Conservation (phyloP, 495 filamentous ascomycete genomes). For the Apodospora peruviana region DNA sequence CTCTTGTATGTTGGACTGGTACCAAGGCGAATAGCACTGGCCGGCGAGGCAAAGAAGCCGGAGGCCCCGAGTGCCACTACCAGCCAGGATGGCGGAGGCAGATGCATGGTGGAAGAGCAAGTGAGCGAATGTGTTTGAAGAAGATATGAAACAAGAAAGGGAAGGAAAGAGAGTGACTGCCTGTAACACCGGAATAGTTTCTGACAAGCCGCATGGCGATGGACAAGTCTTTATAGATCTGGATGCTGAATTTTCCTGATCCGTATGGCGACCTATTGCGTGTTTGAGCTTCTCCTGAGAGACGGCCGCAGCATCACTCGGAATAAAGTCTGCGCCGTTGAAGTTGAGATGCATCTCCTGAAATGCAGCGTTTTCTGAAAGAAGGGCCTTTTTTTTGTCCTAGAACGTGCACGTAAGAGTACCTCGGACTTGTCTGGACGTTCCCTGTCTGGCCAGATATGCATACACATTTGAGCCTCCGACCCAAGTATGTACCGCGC, state of each 20-base stretch:
- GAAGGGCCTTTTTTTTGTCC: background rate
- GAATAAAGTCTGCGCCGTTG: background rate
- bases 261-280: background rate
- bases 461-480: background rate
- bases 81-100: background rate
- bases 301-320: background rate
- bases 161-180: background rate
- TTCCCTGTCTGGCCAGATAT: background rate
- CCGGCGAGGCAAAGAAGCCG: background rate
- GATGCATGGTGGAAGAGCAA: background rate
- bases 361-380: background rate
- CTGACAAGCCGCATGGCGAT: too few relatives aligned
- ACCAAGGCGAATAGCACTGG: background rate
- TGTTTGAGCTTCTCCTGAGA: background rate
- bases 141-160: background rate
- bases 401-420: background rate
- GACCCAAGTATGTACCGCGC: background rate
- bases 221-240: background rate
- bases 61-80: background rate
- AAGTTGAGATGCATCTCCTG: background rate
- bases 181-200: background rate
- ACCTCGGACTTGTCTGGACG: too few relatives aligned
- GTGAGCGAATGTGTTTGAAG: background rate
- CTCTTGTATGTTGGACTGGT: background rate
- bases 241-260: too few relatives aligned